phyloP scores from a whole-genome alignment of 202 grass and related monocot genomes.

The Cymbopogon flexuosus region DNA sequence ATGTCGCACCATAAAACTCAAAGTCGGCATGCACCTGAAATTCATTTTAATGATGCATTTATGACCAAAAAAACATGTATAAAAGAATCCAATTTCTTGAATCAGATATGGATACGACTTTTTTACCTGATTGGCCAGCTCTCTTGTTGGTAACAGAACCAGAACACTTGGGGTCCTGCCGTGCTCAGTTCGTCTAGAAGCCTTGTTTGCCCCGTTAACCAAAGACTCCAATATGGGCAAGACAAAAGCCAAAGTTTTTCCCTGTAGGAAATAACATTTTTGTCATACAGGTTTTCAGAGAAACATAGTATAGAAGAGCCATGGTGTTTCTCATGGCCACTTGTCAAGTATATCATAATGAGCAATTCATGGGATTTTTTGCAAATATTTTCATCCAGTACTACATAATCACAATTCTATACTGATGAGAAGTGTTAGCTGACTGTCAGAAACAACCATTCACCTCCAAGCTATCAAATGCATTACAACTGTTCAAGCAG shows the following conservation, averaged over 20 bases:
- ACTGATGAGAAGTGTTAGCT: background rate
- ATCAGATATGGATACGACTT: background rate
- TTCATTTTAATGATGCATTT: background rate
- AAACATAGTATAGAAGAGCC: background rate
- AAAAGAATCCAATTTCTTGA: background rate
- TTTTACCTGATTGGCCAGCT: conserved; percentile 87
- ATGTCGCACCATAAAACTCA: conserved; percentile 59
- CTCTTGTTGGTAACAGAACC: conserved; percentile 84
- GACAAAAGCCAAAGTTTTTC: conserved; percentile 96
- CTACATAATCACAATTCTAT: background rate
- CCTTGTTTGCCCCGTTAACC: conserved; percentile 64
- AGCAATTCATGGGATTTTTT: background rate
- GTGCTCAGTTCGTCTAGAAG: conserved; percentile 46
- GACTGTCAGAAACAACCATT: background rate
- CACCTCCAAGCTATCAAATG: background rate
- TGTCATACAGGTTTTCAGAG: background rate
- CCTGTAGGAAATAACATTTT: conserved; percentile 37
- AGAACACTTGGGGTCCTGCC: conserved; percentile 74
- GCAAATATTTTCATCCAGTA: background rate
- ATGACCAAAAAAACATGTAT: background rate
- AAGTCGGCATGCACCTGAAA: conserved; percentile 81
- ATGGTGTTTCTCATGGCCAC: background rate
- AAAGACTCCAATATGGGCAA: conserved; percentile 90
- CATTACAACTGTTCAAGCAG: background rate
- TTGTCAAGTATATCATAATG: background rate